Evolutionary conservation across 805 yeast genomes (phyloP).

Genomic region (Starmerella vaccinii): DNA sequence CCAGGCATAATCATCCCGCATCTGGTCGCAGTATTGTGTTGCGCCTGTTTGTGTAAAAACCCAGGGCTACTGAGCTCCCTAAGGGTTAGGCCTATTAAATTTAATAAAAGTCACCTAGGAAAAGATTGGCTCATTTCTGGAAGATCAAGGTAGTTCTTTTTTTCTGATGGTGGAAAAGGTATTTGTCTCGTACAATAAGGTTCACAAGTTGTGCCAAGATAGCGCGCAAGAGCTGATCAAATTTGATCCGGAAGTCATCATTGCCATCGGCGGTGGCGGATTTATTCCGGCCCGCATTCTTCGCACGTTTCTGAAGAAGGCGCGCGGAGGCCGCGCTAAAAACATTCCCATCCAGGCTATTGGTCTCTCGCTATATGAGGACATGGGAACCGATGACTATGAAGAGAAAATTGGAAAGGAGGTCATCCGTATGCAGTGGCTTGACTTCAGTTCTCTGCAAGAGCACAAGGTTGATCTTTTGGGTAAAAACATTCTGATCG

Average conservation of each 20-base stretch:
- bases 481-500: constrained; percentile 71
- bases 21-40: not conserved
- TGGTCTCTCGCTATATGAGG: constrained; percentile 84
- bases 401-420: constrained; percentile 61
- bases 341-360: constrained; percentile 92
- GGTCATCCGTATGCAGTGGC: constrained; percentile 83
- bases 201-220: constrained; percentile 73
- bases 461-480: constrained; percentile 64
- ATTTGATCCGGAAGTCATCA: constrained; percentile 79
- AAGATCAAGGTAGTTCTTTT: not conserved
- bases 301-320: constrained; percentile 69
- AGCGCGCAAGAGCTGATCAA: constrained; percentile 45
- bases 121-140: not conserved
- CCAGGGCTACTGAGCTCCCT: too few species aligned
- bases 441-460: constrained; percentile 63
- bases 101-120: not conserved
- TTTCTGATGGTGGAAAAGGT: constrained; percentile 28
- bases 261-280: constrained; percentile 95
- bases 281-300: constrained; percentile 95
- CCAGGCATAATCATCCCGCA: not conserved
- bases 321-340: constrained; percentile 44
- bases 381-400: constrained; percentile 42
- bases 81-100: not conserved
- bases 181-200: constrained; percentile 66
- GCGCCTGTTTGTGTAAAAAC: not conserved